phyloP scores from a whole-genome alignment of 108 stramenopile species.

The Nitzschia inconspicua region DNA sequence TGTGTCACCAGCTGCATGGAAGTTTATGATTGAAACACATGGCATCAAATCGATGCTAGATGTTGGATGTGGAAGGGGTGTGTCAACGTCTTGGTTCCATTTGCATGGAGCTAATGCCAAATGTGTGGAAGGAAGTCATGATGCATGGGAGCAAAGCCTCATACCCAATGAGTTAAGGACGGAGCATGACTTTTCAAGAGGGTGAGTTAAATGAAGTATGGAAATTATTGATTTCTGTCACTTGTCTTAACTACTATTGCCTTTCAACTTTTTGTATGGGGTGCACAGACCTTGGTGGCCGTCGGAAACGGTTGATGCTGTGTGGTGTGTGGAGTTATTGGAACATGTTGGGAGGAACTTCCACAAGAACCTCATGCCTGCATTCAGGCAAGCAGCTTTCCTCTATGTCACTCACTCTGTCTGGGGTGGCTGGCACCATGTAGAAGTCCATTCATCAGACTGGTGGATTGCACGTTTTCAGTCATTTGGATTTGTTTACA shows the following conservation, averaged over 20 bases:
- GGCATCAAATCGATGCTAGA: constrained; percentile 75
- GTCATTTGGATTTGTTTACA: constrained; percentile 58
- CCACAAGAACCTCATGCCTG: constrained; percentile 71
- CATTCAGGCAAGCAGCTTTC: constrained; percentile 77
- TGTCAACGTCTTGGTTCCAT: constrained; percentile 64
- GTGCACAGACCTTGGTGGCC: constrained; percentile 94
- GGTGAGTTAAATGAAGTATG: too few species aligned
- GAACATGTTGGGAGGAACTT: constrained; percentile 59
- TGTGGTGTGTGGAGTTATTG: constrained; percentile 76
- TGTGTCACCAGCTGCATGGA: constrained; percentile 56
- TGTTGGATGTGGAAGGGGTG: constrained; percentile 82
- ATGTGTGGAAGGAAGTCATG: constrained; percentile 82
- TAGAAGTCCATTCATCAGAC: constrained; percentile 47
- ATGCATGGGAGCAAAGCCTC: constrained; percentile 56
- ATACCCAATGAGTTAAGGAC: constrained; percentile 43
- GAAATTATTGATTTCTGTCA: too few species aligned
- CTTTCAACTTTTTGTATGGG: too few species aligned
- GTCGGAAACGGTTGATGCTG: constrained; percentile 67
- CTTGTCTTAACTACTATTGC: too few species aligned
- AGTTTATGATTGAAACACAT: constrained; percentile 28
- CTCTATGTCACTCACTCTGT: constrained; percentile 63
- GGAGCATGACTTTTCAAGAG: constrained; percentile 71
- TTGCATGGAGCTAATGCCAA: constrained; percentile 46
- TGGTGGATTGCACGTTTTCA: constrained; percentile 75
- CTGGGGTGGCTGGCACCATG: constrained; percentile 81